Evolutionary conservation across 306 rosid genomes (phyloP).

Genomic region (Cucurbita ficifolia): DNA sequence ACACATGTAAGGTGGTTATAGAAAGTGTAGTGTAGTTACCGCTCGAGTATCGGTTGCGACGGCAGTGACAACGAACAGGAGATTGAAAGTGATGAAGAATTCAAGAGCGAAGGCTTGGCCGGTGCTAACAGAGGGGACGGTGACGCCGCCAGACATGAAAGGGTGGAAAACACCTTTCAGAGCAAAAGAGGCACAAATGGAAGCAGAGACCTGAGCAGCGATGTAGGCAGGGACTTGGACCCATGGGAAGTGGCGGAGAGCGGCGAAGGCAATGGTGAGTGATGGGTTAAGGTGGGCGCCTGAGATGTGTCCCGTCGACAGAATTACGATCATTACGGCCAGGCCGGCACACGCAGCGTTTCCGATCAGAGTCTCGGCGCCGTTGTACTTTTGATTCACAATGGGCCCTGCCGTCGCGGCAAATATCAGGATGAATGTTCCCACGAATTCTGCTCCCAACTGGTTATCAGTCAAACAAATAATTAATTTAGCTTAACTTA

Average conservation of each 20-base stretch:
- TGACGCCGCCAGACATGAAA: slow-evolving; percentile 28
- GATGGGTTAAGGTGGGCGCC: slow-evolving; percentile 54
- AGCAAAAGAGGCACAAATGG: slow-evolving; percentile 19
- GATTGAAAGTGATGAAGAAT: slow-evolving; percentile 33
- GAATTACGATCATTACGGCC: slow-evolving; percentile 27
- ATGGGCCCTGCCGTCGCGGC: slow-evolving; percentile 26
- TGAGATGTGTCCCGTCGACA: slow-evolving; percentile 33
- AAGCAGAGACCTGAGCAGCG: slow-evolving; percentile 22
- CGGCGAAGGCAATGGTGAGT: slow-evolving; percentile 33
- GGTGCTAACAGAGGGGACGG: slow-evolving; percentile 26
- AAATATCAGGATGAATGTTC: slow-evolving; percentile 42
- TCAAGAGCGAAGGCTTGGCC: slow-evolving; percentile 35
- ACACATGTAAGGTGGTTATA: background rate
- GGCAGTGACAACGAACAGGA: slow-evolving; percentile 34
- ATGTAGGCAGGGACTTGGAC: slow-evolving; percentile 28
- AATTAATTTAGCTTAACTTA: background rate
- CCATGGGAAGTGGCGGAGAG: slow-evolving; percentile 21
- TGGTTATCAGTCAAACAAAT: background rate
- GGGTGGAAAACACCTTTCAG: slow-evolving; percentile 21
- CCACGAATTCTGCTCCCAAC: slow-evolving; percentile 35
- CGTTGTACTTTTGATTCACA: slow-evolving; percentile 21
- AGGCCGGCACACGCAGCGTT: slow-evolving; percentile 25
- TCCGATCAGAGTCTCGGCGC: slow-evolving; percentile 16
- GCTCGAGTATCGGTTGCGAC: slow-evolving; percentile 39
- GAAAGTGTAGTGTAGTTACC: slow-evolving; percentile 10